phyloP scores from a whole-genome alignment of 1,284 basidiomycete genomes.

The Sporisorium exsertum region DNA sequence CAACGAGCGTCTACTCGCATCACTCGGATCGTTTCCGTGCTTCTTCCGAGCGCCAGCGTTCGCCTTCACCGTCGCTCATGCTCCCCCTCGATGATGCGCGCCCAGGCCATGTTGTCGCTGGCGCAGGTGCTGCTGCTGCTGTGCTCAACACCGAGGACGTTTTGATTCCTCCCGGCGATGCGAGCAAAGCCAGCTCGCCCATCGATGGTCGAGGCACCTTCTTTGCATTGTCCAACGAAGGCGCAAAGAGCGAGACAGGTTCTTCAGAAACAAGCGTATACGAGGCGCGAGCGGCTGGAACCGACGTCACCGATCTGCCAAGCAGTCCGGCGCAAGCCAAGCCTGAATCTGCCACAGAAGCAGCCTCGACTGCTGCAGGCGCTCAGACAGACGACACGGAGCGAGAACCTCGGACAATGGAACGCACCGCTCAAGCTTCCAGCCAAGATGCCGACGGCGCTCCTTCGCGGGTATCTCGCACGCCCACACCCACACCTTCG shows the following conservation, averaged over 20 bases:
- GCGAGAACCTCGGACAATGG: conserved; percentile 23
- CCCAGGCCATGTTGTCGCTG: conserved; percentile 27
- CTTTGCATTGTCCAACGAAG: conserved; percentile 10
- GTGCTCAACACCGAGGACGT: conserved; percentile 59
- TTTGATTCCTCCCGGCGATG: conserved; percentile 52
- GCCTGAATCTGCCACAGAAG: neutral
- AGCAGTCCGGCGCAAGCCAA: conserved; percentile 8
- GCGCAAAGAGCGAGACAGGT: neutral
- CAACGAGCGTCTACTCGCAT: conserved; percentile 37
- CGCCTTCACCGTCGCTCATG: conserved; percentile 45
- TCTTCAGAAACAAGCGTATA: conserved; percentile 21
- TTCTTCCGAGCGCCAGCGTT: conserved; percentile 21
- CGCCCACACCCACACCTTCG: conserved; percentile 53
- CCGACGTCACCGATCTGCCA: conserved; percentile 39
- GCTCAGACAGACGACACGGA: conserved; percentile 25
- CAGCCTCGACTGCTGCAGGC: neutral
- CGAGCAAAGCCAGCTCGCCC: conserved; percentile 59
- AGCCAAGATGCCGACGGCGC: conserved; percentile 5
- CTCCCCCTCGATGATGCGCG: conserved; percentile 24
- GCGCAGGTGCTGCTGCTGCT: conserved; percentile 49
- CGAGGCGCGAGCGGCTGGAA: conserved; percentile 39
- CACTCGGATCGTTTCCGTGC: conserved; percentile 27
- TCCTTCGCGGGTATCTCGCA: conserved; percentile 30
- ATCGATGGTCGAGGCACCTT: conserved; percentile 23
- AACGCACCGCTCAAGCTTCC: conserved; percentile 7